Conservation (phyloP, 768 basidiomycete species). For the Chalciporus piperatus region DNA sequence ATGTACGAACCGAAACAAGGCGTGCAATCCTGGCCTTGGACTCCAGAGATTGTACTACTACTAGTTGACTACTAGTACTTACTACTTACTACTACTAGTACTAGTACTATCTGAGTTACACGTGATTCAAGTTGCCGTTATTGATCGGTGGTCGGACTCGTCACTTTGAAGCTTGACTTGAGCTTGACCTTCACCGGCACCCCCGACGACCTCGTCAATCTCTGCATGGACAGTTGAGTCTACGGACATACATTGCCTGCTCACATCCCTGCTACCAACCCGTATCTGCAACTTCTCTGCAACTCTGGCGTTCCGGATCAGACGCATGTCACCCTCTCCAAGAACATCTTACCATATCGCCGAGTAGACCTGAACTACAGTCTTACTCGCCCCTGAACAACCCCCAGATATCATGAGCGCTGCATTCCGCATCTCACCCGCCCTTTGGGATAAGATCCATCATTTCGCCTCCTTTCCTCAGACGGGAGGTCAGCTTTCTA, state of each 20-base stretch:
- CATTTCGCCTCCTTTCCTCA: conserved; percentile 92
- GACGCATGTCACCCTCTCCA: conserved; percentile 6
- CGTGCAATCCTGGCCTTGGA: neutral
- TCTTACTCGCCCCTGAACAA: neutral
- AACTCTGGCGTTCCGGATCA: neutral
- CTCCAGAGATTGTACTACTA: conserved; percentile 3
- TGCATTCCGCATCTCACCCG: conserved; percentile 67
- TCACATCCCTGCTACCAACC: neutral
- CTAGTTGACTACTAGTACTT: too few relatives aligned
- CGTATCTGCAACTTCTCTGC: neutral
- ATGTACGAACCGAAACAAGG: neutral
- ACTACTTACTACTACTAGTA: too few relatives aligned
- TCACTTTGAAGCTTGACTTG: too few relatives aligned
- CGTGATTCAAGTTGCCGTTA: neutral
- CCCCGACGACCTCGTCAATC: neutral
- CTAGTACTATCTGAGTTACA: conserved; percentile 2
- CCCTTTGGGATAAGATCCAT: conserved; percentile 87
- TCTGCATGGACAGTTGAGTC: neutral
- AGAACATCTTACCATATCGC: neutral
- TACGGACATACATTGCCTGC: neutral
- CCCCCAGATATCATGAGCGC: conserved; percentile 31
- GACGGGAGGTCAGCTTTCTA: conserved; percentile 66
- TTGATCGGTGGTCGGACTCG: too few relatives aligned
- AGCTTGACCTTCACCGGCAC: too few relatives aligned
- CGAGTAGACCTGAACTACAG: neutral